Evolutionary conservation across 352 stramenopile species (phyloP), one percentile per base, ranked within the genome.

Genomic region (Globisporangium polare): DNA sequence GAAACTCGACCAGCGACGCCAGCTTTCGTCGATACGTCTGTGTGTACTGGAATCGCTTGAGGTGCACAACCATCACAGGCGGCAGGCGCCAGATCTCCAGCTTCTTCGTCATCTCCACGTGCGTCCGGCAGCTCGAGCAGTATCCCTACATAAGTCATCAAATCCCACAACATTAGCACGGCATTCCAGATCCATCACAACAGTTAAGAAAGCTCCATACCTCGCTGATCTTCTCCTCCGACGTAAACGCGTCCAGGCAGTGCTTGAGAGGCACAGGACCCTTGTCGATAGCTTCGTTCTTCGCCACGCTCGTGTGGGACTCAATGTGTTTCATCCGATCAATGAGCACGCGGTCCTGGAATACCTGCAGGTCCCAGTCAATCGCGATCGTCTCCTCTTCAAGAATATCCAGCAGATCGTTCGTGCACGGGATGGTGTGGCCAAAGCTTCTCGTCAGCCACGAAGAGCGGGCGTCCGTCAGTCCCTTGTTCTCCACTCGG

Each of bases 21-120:
- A 95, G 63, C 53, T 95, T 95, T 18, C 87, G 75, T 12, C 87
- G 85, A 60, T 96, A 96, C 22, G 87, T 97, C 52, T 98, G 86
- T 8, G 92, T 97, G 75, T 98, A 99, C 68, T 99, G 92, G 72
- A 99, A 99, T 45, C 98, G 87, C 83, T 99, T 99, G 37, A 99
- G 77, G 72, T 99, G 96, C 29, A 99, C 77, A 22, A 99, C 97
- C 63, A 99, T 95, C 13, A 99, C 96, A 12, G 97, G 95, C 0
- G 97, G 97, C 4, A 97, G 73, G 26, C 93, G 89, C 83, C 97
- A 99, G 17, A 99, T 90, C 70, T 98, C 92, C 35, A 99, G 84
- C 70, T 99, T 97, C 77, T 99, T 99, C 66, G 94, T 99, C 63
- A 98, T 98, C 59, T 97, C 88, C 49, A 97, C 86, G 61, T 98